phyloP scores from a whole-genome alignment of 2,329 filamentous ascomycete species.

The Pestalotiopsis sp. region DNA sequence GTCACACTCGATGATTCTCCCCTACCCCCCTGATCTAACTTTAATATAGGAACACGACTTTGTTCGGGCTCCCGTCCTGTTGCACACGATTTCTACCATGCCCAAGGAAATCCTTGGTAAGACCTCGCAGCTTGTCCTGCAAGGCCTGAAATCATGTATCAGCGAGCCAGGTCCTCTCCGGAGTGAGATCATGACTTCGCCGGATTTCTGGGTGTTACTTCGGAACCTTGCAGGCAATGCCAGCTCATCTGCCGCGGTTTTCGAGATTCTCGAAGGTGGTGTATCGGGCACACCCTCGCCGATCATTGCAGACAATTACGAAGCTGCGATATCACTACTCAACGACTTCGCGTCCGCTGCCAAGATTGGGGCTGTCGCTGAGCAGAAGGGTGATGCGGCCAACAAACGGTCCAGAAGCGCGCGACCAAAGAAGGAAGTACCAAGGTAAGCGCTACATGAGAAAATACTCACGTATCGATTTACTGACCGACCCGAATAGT shows the following conservation, averaged over 20 bases:
- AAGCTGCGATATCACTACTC: conserved; percentile 78
- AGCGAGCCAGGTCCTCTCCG: conserved; percentile 74
- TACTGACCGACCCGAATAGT: conserved; percentile 34
- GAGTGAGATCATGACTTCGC: conserved; percentile 92
- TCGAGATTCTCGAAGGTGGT: conserved; percentile 81
- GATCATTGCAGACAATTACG: conserved; percentile 94
- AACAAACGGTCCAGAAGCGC: conserved; percentile 48
- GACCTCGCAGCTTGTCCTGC: conserved; percentile 73
- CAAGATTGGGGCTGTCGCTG: conserved; percentile 67
- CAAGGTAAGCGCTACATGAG: conserved; percentile 46
- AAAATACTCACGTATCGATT: not conserved
- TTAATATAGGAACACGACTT: conserved; percentile 76
- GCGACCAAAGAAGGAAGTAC: conserved; percentile 51
- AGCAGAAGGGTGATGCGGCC: conserved; percentile 55
- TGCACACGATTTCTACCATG: conserved; percentile 89
- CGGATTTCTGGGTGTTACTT: conserved; percentile 94
- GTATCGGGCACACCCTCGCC: conserved; percentile 74
- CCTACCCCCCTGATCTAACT: conserved; percentile 15
- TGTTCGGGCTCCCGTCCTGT: conserved; percentile 84
- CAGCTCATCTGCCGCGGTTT: conserved; percentile 75
- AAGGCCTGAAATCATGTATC: conserved; percentile 79
- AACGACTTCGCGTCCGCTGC: conserved; percentile 89
- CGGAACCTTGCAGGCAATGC: conserved; percentile 69
- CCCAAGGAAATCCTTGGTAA: conserved; percentile 75
- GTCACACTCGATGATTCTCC: not conserved